Evolutionary conservation across 2,329 filamentous ascomycete species (phyloP).

Genomic region (Pseudomassariella vexata): DNA sequence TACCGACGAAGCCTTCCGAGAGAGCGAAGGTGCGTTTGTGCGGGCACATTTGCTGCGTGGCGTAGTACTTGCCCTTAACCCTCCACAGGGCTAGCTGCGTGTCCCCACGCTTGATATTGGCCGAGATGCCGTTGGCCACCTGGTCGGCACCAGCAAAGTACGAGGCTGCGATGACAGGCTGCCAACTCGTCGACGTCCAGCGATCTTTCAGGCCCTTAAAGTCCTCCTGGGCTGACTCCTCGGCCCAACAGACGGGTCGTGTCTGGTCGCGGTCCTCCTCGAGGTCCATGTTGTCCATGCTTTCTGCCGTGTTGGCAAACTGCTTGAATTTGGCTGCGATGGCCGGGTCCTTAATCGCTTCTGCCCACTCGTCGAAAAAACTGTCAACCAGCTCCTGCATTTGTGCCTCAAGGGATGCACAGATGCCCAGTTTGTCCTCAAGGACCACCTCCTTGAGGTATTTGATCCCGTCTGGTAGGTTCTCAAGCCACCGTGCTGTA

Average conservation of each 20-base stretch:
- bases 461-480: constrained; percentile 73
- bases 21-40: constrained; percentile 90
- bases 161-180: constrained; percentile 66
- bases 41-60: constrained; percentile 90
- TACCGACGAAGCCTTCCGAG: constrained; percentile 76
- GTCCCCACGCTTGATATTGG: constrained; percentile 78
- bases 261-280: constrained; percentile 67
- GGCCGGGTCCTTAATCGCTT: constrained; percentile 65
- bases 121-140: constrained; percentile 65
- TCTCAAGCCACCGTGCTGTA: constrained; percentile 83
- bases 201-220: constrained; percentile 59
- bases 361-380: constrained; percentile 91
- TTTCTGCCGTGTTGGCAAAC: constrained; percentile 79
- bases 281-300: constrained; percentile 61
- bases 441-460: constrained; percentile 80
- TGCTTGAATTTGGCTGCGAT: constrained; percentile 68
- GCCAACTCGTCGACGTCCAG: constrained; percentile 68
- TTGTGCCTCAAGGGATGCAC: constrained; percentile 75
- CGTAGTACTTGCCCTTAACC: constrained; percentile 73
- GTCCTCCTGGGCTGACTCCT: constrained; percentile 55
- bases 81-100: constrained; percentile 87
- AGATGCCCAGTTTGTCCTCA: constrained; percentile 81
- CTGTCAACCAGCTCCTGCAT: constrained; percentile 80
- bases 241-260: constrained; percentile 73
- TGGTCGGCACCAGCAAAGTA: constrained; percentile 63